Base-by-base conservation (phyloP, 2,329 filamentous ascomycete species). In the Arachnomyces sp. region DNA sequence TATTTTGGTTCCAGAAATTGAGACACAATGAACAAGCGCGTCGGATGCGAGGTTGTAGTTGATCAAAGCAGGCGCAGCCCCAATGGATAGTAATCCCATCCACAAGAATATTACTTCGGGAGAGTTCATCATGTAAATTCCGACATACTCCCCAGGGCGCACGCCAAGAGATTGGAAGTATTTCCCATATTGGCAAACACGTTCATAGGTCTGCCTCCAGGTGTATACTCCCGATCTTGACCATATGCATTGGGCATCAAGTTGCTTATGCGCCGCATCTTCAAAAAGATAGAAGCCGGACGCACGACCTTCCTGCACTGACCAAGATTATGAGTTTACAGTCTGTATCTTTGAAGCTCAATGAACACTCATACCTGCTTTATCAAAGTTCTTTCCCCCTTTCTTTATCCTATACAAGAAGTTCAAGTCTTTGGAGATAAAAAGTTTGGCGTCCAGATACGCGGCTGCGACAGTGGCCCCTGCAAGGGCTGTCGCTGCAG, bases 391-490 rank as follows among this genome's bases (percentile, higher is more conserved):
- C 38, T 70, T 68, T 37, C 65, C 5, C 9, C 20, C 20, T 9
- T 5, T 5, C 5, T 9, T 25, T 9, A 25, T 25, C 20, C 20
- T 25, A 25, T 25, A 25, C 5, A 25, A 25, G 20, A 25, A 9
- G 20, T 25, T 25, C 12, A 82, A 46, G 56, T 89, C 84, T 52
- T 82, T 76, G 31, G 62, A 57, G 36, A 88, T 55, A 55, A 83
- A 76, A 50, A 74, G 79, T 64, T 82, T 85, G 40, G 77, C 84
- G 53, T 88, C 76, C 32, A 84, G 63, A 49, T 85, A 84, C 11
- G 72, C 70, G 31, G 74, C 72, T 8, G 65, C 63, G 8, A 65
- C 65, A 28, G 58, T 54, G n/a, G 50, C 52, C 29, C 56, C 58
- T 9, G 56, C 58, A 13, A 53, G 51, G 12, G 49, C 46, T 25